Conservation (phyloP, 2,329 filamentous ascomycete species). For the Teratosphaeria gauchensis region DNA sequence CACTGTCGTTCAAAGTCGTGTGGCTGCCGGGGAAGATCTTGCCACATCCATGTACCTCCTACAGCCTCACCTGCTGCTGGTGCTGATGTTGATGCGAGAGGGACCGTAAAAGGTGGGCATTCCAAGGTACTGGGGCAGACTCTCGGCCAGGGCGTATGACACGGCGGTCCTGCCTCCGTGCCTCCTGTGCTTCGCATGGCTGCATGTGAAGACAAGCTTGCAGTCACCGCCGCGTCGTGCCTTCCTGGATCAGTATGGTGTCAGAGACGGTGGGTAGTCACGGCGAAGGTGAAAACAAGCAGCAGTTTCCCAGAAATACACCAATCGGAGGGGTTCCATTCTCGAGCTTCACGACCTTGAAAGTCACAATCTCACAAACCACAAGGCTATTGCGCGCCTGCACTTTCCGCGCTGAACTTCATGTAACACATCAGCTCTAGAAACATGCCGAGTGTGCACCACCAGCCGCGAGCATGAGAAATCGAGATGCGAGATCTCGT, state of each 20-base stretch:
- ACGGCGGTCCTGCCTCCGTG: background rate
- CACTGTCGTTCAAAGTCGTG: no score
- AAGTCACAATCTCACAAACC: background rate
- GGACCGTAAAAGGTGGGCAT: no score
- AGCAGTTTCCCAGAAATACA: background rate
- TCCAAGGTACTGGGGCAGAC: no score
- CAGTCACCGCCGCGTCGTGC: background rate
- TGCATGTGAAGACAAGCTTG: background rate
- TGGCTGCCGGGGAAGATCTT: no score
- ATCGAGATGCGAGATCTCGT: background rate
- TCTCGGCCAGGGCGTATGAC: no score
- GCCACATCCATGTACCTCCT: no score
- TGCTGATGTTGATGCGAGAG: no score
- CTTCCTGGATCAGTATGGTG: background rate
- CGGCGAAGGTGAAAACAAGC: background rate
- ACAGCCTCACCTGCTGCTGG: no score
- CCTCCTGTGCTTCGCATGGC: background rate
- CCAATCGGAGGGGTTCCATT: background rate
- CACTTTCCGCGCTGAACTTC: background rate
- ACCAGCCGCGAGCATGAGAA: background rate
- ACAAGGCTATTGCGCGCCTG: background rate
- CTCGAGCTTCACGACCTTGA: background rate
- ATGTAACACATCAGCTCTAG: background rate
- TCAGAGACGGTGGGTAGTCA: background rate
- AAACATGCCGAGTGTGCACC: background rate